Evolutionary conservation across 2,329 filamentous ascomycete species (phyloP), one percentile per base, ranked within the genome.

Genomic region (Colletotrichum tropicicola): DNA sequence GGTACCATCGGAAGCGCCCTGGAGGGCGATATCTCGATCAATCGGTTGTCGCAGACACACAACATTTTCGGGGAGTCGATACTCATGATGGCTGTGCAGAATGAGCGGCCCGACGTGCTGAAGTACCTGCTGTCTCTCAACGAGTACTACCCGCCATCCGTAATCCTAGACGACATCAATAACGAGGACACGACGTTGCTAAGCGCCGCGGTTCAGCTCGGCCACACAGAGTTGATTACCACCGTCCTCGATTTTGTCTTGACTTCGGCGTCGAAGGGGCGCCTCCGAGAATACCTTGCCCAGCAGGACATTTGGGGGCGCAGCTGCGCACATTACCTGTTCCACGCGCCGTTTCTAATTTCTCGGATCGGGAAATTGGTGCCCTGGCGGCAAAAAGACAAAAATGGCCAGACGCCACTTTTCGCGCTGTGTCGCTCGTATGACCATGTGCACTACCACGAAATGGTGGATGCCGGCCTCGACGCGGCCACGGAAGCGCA

Each of bases 361-460:
- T 81, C 83, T 45, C 85, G 87, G 58, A 90, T 98, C 65, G 94
- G 94, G 2, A 85, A 86, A 65, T 79, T 95, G 69, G 82, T 99
- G 56, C 92, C 93, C 8, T 99, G 96, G 96, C 87, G 89, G 62
- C 89, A 97, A 76, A 93, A 91, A 70, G 96, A 99, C 77, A 97
- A 94, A 75, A 98, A 98, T 73, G 96, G 96, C 0, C 96, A 98
- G 78, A 99, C 97, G n/a, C 97, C 96, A 2, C 81, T 99, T 8
- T 98, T 99, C 75, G 96, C 96, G 2, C 83, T 98, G 1, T 98
- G 94, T 76, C 89, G 96, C 70, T 98, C 94, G 0, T 99, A 99
- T 73, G 96, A 99, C 73, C 94, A 99, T 76, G 85, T 89, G 1
- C 86, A 94, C 70, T 99, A 99, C 77, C 87, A 88, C 56, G 82